Evolutionary conservation across 1,139 yeast species (phyloP), one percentile per base, ranked within the genome.

Genomic region (Yamadazyma aaseri): DNA sequence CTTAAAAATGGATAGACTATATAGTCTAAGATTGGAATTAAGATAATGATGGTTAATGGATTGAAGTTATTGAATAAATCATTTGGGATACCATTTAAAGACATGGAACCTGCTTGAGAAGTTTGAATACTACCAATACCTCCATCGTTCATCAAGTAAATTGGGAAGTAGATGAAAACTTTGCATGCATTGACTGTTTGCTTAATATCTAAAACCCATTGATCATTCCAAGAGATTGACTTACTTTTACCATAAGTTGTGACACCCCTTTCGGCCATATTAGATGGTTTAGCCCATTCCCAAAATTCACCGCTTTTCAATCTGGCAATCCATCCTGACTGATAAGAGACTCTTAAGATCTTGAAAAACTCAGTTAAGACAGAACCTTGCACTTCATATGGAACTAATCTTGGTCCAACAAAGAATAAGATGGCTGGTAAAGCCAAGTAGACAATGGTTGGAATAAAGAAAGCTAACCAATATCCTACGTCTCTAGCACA

Each of bases 401-500:
- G 60, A 30, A 56, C 57, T 41, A 78, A 56, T 33, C 49, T 57
- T 25, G 64, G 62, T 35, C 63, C 57, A 33, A 75, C 58, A 23
- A 56, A 44, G 25, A 63, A 36, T 45, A 76, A 59, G 12, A 75
- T 63, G 28, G 70, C 41, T 21, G 82, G 80, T 49, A 77, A 60
- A 23, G 67, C 29, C 40, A 73, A 47, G 50, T 76, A 78, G 32
- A 77, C 49, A 31, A 75, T 48, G 35, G 74, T 72, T 28, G 85
- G 84, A 26, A 76, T 57, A 46, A 81, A 63, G 60, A 69, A 85
- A 2, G 90, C 92, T 24, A 81, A 71, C 90, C 90, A 85, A 63
- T 76, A 85, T 28, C 90, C 92, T 42, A 80, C 69, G 42, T 75
- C 60, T 55, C 80, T 70, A 47, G 81, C 92, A 49, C 79, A 61